A percentile compares a stretch with the other conserved stretches of the same genome.
Evolutionary conservation across 495 filamentous ascomycete genomes (phyloP).

Genomic region (Talaromyces ruber): DNA sequence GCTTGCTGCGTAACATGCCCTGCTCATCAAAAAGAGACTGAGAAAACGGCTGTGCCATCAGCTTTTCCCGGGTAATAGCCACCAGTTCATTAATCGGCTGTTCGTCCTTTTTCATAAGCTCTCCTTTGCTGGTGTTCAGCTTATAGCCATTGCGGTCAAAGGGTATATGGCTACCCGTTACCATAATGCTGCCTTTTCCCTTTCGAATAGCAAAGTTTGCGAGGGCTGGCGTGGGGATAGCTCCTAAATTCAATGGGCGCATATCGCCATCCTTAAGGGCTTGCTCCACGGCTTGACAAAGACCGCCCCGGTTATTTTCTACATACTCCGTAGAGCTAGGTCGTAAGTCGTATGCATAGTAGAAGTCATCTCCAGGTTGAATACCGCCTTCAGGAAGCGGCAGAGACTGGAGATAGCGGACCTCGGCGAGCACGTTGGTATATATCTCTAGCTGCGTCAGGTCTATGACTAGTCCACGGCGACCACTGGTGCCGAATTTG

Average conservation of each 20-base stretch:
- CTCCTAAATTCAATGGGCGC: slow-evolving; percentile 17
- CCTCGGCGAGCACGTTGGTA: slow-evolving; percentile 18
- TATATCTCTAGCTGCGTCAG: slow-evolving; percentile 23
- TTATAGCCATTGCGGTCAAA: slow-evolving; percentile 27
- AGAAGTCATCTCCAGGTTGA: slow-evolving; percentile 18
- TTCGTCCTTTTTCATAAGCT: slow-evolving; percentile 21
- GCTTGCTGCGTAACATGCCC: slow-evolving; percentile 14
- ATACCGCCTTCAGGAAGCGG: slow-evolving; percentile 14
- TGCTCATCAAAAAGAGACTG: slow-evolving; percentile 19
- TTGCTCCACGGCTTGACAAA: slow-evolving; percentile 17
- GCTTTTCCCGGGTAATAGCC: slow-evolving; percentile 6
- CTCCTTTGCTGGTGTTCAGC: slow-evolving; percentile 18
- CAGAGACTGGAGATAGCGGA: slow-evolving; percentile 18
- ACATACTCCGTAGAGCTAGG: slow-evolving; percentile 20
- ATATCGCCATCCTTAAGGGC: slow-evolving; percentile 17
- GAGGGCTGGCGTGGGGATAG: slow-evolving; percentile 21
- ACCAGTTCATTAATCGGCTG: slow-evolving; percentile 19
- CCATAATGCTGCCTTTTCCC: slow-evolving; percentile 23
- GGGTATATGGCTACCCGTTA: slow-evolving; percentile 22
- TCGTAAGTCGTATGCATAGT: slow-evolving; percentile 20
- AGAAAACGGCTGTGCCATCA: slow-evolving; percentile 12
- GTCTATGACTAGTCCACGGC: slow-evolving; percentile 13
- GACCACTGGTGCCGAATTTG: slow-evolving; percentile 22
- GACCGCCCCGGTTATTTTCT: slow-evolving; percentile 16
- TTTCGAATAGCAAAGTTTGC: slow-evolving; percentile 14